Conservation (phyloP, 176 grass and related monocot species). For the Oryza longistaminata region DNA sequence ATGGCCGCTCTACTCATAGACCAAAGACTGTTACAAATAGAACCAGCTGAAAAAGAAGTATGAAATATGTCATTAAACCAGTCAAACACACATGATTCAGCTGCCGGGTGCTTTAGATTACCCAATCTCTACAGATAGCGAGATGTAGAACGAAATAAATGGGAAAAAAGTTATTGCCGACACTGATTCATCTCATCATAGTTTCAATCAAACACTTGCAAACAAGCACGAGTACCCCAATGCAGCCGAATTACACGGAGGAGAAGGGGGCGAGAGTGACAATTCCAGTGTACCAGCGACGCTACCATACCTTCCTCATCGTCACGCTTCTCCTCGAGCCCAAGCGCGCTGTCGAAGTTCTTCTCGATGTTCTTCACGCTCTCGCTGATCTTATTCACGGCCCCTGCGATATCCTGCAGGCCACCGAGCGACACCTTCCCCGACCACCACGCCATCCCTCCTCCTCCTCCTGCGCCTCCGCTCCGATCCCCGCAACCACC, state of each 20-base stretch:
- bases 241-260: background rate
- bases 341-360: constrained; percentile 94
- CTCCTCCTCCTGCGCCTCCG: background rate
- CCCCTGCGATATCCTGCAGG: constrained; percentile 95
- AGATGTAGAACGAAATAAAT: background rate
- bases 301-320: constrained; percentile 64
- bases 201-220: background rate
- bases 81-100: constrained; percentile 7
- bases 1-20: background rate
- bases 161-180: background rate
- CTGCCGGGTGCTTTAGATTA: background rate
- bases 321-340: constrained; percentile 84
- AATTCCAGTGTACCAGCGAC: background rate
- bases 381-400: constrained; percentile 95
- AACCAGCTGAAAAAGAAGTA: constrained; percentile 2
- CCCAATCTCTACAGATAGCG: background rate
- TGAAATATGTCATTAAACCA: background rate
- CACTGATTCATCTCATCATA: background rate
- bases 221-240: background rate
- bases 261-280: background rate
- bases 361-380: constrained; percentile 99
- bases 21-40: background rate
- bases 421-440: constrained; percentile 79
- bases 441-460: constrained; percentile 91
- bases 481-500: constrained; percentile 16